Conservation (phyloP, 1,139 yeast genomes). For the Ashbya aceris region DNA sequence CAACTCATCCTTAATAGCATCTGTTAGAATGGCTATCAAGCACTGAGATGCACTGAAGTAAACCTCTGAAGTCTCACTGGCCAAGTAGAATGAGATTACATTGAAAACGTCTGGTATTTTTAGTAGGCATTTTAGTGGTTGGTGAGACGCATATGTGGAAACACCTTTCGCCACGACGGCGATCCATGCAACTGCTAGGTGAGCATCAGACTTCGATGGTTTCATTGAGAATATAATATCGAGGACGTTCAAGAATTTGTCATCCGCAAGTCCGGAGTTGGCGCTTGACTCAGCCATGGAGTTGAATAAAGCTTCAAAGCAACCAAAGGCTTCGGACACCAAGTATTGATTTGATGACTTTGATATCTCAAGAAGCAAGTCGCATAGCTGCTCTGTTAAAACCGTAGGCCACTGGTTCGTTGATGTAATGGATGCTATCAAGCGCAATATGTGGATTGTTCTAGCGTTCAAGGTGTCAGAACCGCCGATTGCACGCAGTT, state of each 20-base stretch:
- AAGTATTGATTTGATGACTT: slow-evolving; percentile 78
- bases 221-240: slow-evolving; percentile 68
- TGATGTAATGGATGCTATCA: slow-evolving; percentile 56
- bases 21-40: slow-evolving; percentile 62
- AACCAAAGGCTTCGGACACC: slow-evolving; percentile 71
- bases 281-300: slow-evolving; percentile 40
- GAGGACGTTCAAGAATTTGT: slow-evolving; percentile 53
- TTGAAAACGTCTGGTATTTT: slow-evolving; percentile 51
- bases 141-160: slow-evolving; percentile 53
- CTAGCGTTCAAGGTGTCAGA: slow-evolving; percentile 45
- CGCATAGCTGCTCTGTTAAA: slow-evolving; percentile 66
- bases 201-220: slow-evolving; percentile 74
- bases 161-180: slow-evolving; percentile 88
- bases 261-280: slow-evolving; percentile 36
- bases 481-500: slow-evolving; percentile 31
- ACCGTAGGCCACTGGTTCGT: slow-evolving; percentile 76
- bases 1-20: slow-evolving; percentile 53
- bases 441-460: slow-evolving; percentile 69
- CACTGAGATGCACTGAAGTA: slow-evolving; percentile 79
- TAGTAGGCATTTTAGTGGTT: slow-evolving; percentile 47
- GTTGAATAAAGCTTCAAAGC: slow-evolving; percentile 75
- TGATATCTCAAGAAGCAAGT: slow-evolving; percentile 61
- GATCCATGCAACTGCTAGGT: slow-evolving; percentile 88
- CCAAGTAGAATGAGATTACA: slow-evolving; percentile 50
- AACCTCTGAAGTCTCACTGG: slow-evolving; percentile 59